phyloP scores from a whole-genome alignment of 2,329 filamentous ascomycete species.

The Penicillium rolfsii region DNA sequence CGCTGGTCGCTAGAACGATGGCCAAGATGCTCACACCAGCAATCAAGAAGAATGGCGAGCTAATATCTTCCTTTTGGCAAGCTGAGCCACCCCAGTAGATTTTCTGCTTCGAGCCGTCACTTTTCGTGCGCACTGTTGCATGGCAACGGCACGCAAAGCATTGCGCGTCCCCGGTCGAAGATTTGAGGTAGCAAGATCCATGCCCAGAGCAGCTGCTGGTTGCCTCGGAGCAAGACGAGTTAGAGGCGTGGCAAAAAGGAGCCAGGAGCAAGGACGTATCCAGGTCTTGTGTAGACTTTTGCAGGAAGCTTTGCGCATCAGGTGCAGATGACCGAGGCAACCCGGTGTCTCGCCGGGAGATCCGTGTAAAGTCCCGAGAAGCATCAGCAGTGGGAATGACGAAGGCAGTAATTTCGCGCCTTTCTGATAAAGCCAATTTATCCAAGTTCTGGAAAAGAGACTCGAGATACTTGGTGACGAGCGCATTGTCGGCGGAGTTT shows the following conservation, averaged over 20 bases:
- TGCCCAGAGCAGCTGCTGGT: conserved; percentile 84
- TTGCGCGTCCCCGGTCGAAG: conserved; percentile 51
- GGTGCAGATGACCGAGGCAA: conserved; percentile 2
- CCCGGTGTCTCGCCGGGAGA: conserved; percentile 7
- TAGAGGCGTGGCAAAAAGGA: conserved; percentile 73
- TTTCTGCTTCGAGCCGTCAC: conserved; percentile 59
- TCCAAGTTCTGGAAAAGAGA: conserved; percentile 52
- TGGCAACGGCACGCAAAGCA: conserved; percentile 83
- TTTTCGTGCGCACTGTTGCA: conserved; percentile 55
- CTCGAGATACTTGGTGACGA: conserved; percentile 51
- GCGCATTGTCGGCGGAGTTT: conserved; percentile 10
- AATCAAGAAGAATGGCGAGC: conserved; percentile 86
- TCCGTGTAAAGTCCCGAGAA: conserved; percentile 1
- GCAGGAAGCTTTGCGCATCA: conserved; percentile 4
- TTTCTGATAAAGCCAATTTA: conserved; percentile 23
- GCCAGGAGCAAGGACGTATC: conserved; percentile 56
- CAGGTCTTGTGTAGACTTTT: conserved; percentile 24
- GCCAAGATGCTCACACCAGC: conserved; percentile 72
- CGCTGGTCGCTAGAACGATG: conserved; percentile 68
- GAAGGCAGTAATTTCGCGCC: conserved; percentile 61
- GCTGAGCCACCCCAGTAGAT: conserved; percentile 80
- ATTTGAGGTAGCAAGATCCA: conserved; percentile 74
- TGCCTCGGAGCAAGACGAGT: conserved; percentile 66
- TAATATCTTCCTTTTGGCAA: conserved; percentile 91
- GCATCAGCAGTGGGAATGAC: conserved; percentile 49